phyloP scores from a whole-genome alignment of 257 asterid species.

The Hygrophila difformis region DNA sequence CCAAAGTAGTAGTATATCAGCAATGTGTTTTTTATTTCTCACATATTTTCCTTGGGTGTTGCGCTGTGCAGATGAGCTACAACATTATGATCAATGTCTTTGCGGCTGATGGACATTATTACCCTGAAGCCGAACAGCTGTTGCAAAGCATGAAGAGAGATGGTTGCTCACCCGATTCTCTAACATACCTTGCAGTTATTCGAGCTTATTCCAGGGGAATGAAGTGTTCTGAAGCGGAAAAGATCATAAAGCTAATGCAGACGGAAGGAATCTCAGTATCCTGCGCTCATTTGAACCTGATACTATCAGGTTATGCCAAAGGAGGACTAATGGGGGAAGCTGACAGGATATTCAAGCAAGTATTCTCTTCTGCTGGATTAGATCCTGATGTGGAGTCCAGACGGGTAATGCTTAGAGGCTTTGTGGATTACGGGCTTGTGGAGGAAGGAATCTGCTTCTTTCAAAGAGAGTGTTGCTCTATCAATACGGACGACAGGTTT shows the following conservation, averaged over 20 bases:
- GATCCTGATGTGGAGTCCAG: slow-evolving; percentile 46
- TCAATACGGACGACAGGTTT: slow-evolving; percentile 57
- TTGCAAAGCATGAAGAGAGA: slow-evolving; percentile 38
- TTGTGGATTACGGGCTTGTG: slow-evolving; percentile 48
- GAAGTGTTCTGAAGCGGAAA: slow-evolving; percentile 52
- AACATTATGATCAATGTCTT: slow-evolving; percentile 53
- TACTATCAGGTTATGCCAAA: slow-evolving; percentile 45
- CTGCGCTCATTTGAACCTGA: slow-evolving; percentile 53
- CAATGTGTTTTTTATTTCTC: background rate
- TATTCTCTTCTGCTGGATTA: slow-evolving; percentile 28
- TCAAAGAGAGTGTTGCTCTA: slow-evolving; percentile 38
- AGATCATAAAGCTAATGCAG: slow-evolving; percentile 45
- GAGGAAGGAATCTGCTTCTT: slow-evolving; percentile 60
- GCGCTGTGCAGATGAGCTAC: slow-evolving; percentile 58
- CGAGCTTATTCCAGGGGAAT: slow-evolving; percentile 44
- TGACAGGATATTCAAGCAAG: slow-evolving; percentile 37
- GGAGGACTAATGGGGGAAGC: slow-evolving; percentile 54
- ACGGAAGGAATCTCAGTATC: slow-evolving; percentile 48
- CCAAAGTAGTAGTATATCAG: background rate
- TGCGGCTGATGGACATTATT: slow-evolving; percentile 50
- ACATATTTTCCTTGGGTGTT: slow-evolving; percentile 1
- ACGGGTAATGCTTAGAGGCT: slow-evolving; percentile 62
- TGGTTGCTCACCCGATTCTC: slow-evolving; percentile 51
- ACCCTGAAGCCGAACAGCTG: slow-evolving; percentile 53
- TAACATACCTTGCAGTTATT: slow-evolving; percentile 53